A percentile compares a stretch with the other conserved stretches of the same genome.
These are phyloP conservation scores for Arthroderma sp. DNA, from an alignment of 2,329 filamentous ascomycete species.

Conservation along the genomic window DNA sequence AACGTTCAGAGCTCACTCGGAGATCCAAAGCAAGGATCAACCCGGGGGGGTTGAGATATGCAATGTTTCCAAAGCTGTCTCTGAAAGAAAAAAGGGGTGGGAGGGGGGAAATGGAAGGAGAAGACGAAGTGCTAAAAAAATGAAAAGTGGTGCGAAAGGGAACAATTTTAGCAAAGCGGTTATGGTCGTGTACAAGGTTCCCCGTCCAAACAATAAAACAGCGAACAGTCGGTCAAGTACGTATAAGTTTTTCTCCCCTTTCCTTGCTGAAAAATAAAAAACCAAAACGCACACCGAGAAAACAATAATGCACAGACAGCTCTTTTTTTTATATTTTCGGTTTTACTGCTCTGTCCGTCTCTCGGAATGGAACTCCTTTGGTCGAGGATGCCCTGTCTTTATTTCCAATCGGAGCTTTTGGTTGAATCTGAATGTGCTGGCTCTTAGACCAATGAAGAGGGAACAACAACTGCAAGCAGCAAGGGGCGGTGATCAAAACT, in stretches of 20 bases:
- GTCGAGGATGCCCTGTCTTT: neutral
- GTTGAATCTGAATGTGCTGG: neutral
- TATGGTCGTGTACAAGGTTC: neutral
- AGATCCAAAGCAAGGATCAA: neutral
- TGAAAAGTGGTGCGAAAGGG: neutral
- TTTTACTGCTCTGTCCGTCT: neutral
- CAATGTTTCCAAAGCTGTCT: neutral
- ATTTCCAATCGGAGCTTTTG: neutral
- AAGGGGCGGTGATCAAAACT: neutral
- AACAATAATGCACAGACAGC: neutral
- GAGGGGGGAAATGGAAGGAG: neutral
- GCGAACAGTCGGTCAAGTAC: constrained; percentile 6
- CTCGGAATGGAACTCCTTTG: neutral
- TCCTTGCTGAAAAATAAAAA: neutral
- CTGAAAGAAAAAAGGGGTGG: neutral
- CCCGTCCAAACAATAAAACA: neutral
- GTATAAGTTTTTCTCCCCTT: neutral
- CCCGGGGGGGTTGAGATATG: neutral
- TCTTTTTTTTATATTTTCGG: neutral
- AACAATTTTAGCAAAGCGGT: neutral
- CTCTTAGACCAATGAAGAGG: neutral
- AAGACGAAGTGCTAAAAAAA: neutral
- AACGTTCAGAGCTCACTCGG: neutral
- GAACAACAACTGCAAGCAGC: neutral
- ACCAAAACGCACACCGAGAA: neutral